Evolutionary conservation across 768 basidiomycete genomes (phyloP), one percentile per base, ranked within the genome.

Genomic region (Heimioporus sp.): DNA sequence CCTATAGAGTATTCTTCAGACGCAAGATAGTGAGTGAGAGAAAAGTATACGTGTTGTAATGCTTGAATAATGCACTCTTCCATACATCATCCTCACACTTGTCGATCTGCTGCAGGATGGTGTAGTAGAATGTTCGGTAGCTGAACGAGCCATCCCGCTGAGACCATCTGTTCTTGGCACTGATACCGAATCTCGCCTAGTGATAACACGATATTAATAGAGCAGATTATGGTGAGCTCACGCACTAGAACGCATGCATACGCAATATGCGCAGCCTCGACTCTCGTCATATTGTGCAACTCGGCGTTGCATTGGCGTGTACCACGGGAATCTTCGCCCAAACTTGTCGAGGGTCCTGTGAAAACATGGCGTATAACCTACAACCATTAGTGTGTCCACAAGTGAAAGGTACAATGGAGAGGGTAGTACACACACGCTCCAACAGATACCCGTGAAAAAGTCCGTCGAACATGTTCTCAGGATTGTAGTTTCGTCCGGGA

Each of bases 111-210:
- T 46, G 31, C 4, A 21, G 3, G 0, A 28, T 21, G 4, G 10
- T 35, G 3, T 45, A 43, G 8, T 59, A 59, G 19, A 51, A 57
- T 0, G 39, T 43, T 7, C 38, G 17, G 2, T 57, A 53, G 13
- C 39, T 57, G 38, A 59, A 59, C 0, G 0, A 2, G 2, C 48
- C 10, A 8, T 59, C 49, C 7, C 32, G 47, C 28, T 59, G 46
- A 2, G 30, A 4, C 56, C 58, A 59, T 4, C 20, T 9, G 1
- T 13, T 37, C 20, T 52, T 39, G 9, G 49, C 28, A 34, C 49
- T 57, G 30, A 59, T 57, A 2, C 19, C 21, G 8, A 48, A 48
- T 13, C 16, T 39, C 34, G 52, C 58, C 58, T 54, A 16, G 32
- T 8, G 34, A 4, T 1, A 43, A 20, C 1, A 5, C n/a, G 12